phyloP scores from a whole-genome alignment of 2,329 filamentous ascomycete species.

The Ophiostoma tasmaniense region DNA sequence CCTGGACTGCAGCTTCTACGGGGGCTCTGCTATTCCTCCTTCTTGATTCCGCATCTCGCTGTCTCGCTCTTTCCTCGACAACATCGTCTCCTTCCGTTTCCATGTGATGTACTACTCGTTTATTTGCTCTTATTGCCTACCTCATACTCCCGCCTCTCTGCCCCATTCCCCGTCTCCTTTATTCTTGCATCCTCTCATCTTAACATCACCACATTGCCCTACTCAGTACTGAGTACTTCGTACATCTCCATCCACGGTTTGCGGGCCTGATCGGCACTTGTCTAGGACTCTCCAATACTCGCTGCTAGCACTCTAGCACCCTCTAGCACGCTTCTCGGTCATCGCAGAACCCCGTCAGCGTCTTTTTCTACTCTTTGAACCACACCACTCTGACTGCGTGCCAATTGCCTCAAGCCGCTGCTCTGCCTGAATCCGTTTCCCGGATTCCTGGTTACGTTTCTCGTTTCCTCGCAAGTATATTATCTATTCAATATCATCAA shows the following conservation, averaged over 20 bases:
- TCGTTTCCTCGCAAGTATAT: neutral
- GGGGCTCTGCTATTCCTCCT: neutral
- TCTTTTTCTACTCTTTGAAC: constrained; percentile 2
- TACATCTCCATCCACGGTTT: neutral
- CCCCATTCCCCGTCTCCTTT: neutral
- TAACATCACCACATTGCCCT: neutral
- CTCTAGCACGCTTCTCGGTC: neutral
- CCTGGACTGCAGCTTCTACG: neutral
- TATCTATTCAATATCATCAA: constrained; percentile 2
- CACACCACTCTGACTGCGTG: neutral
- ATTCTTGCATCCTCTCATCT: neutral
- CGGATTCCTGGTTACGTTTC: neutral
- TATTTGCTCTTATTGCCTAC: neutral
- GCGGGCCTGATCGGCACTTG: neutral
- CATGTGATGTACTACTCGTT: neutral
- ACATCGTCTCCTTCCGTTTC: neutral
- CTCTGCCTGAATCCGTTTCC: neutral
- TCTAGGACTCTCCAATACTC: neutral
- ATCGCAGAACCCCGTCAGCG: neutral
- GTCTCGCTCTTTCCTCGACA: neutral
- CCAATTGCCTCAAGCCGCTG: neutral
- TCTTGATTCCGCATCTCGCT: neutral
- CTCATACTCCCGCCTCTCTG: too few species aligned
- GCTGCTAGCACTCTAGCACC: neutral
- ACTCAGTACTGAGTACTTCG: too few species aligned